Evolutionary conservation across 208 protist species (phyloP).

Genomic region (Trypanosoma rangeli): DNA sequence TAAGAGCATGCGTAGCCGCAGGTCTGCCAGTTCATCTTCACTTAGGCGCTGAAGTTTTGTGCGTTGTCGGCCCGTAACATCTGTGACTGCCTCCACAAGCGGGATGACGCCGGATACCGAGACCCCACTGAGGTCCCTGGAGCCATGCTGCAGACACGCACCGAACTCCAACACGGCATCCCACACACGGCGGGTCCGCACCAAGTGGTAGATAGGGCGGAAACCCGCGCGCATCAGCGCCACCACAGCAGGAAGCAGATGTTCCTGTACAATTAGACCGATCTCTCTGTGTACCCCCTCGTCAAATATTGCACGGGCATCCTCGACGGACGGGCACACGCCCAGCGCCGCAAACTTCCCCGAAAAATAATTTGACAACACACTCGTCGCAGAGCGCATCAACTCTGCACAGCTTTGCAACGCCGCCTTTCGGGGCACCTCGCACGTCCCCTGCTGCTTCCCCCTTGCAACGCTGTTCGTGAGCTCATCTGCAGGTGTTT

Average conservation of each 20-base stretch:
- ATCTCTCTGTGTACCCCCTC: constrained; percentile 35
- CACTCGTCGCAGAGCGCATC: constrained; percentile 11
- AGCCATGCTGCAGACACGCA: constrained; percentile 27
- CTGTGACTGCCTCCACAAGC: constrained; percentile 40
- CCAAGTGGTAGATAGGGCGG: constrained; percentile 29
- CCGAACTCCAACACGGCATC: constrained; percentile 34
- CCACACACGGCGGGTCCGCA: constrained; percentile 39
- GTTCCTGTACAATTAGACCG: constrained; percentile 29
- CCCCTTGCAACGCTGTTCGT: not conserved
- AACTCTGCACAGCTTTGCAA: constrained; percentile 3
- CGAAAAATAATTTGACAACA: constrained; percentile 38
- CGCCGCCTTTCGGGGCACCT: constrained; percentile 3
- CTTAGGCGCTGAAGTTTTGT: constrained; percentile 22
- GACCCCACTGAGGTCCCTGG: constrained; percentile 34
- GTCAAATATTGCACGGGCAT: constrained; percentile 34
- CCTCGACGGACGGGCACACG: not conserved
- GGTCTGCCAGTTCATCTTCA: constrained; percentile 31
- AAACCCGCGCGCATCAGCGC: constrained; percentile 34
- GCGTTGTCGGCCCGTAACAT: constrained; percentile 22
- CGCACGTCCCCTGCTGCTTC: not conserved
- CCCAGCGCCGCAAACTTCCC: constrained; percentile 20
- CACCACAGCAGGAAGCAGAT: constrained; percentile 34
- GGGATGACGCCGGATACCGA: constrained; percentile 28
- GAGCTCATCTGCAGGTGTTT: not conserved
- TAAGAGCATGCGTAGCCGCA: constrained; percentile 50